Evolutionary conservation across 345 rosid genomes (phyloP), one percentile per base, ranked within the genome.

Genomic region (Trapa incisa): DNA sequence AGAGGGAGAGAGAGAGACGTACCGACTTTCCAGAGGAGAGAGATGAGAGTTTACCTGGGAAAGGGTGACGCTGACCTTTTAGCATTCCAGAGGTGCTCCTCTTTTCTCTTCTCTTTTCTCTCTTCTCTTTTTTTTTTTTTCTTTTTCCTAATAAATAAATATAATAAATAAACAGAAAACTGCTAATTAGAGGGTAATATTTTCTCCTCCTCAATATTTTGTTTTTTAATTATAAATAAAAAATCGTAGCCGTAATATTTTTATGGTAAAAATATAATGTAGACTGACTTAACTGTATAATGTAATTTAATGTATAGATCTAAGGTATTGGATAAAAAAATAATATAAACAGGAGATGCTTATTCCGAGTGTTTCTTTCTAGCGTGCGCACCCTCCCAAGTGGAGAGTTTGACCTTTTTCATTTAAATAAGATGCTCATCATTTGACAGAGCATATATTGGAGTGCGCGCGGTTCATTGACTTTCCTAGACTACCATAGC

Each of bases 31-130:
- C 29, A 22, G 29, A 22, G 29, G 29, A 22, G 29, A 22, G 29
- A 22, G 29, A 22, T 22, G 29, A 22, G 29, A 22, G 29, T 22
- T 22, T 22, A 22, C 29, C 29, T 22, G 17, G 42, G 43, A 64
- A 67, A 67, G 48, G 66, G 58, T 16, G 65, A 58, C 65, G 74
- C 61, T 58, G 66, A 66, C 70, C 58, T 72, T 58, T 22, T 72
- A 72, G 60, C 60, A 65, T 66, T 72, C 63, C 48, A 37, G 45
- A 45, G 58, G n/a, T 48, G 4, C 29, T 22, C 29, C 29, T 22
- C 29, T 22, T 22, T 5, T 39, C 54, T 48, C 54, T 48, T n/a
- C 10, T 5, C 54, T 22, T 22, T 22, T 22, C 29, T 22, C 29
- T 22, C 0, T 5, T 15, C 15, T 48, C 15, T 1, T 5, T 6